Conservation (phyloP, 306 rosid genomes). For the Prinsepia uniflora region DNA sequence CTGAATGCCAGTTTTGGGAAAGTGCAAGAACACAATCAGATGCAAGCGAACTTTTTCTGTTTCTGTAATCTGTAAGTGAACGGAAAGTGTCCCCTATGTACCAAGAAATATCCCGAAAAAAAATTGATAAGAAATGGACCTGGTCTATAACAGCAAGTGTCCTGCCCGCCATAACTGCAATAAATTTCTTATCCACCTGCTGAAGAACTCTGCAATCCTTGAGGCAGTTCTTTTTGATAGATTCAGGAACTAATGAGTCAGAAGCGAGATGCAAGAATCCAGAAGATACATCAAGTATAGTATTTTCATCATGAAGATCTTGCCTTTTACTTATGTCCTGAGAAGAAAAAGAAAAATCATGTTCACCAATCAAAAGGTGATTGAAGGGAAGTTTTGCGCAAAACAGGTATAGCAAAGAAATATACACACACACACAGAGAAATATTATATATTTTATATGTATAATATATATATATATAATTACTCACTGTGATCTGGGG, state of each 20-base stretch:
- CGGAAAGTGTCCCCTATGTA: background rate
- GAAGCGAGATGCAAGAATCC: constrained; percentile 85
- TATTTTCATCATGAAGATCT: constrained; percentile 35
- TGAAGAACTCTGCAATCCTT: constrained; percentile 69
- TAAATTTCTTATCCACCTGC: constrained; percentile 94
- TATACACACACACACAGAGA: too few relatives aligned
- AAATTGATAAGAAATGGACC: constrained; percentile 39
- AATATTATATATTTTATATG: too few relatives aligned
- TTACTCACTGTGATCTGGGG: constrained; percentile 52
- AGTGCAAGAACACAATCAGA: background rate
- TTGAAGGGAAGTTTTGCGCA: constrained; percentile 18
- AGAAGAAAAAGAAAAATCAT: constrained; percentile 19
- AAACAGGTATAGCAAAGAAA: constrained; percentile 13
- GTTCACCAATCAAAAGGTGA: constrained; percentile 20
- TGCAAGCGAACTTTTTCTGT: constrained; percentile 1
- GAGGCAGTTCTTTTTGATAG: constrained; percentile 60
- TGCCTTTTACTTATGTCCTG: constrained; percentile 48
- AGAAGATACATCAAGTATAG: constrained; percentile 73
- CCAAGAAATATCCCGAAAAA: background rate
- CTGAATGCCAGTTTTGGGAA: background rate
- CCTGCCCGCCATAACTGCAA: constrained; percentile 72
- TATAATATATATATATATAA: background rate
- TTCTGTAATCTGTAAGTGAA: constrained; percentile 6
- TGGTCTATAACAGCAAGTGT: constrained; percentile 86
- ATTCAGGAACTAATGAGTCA: constrained; percentile 70